Conservation (phyloP, 345 rosid genomes). For the Eucalyptus pauciflora region DNA sequence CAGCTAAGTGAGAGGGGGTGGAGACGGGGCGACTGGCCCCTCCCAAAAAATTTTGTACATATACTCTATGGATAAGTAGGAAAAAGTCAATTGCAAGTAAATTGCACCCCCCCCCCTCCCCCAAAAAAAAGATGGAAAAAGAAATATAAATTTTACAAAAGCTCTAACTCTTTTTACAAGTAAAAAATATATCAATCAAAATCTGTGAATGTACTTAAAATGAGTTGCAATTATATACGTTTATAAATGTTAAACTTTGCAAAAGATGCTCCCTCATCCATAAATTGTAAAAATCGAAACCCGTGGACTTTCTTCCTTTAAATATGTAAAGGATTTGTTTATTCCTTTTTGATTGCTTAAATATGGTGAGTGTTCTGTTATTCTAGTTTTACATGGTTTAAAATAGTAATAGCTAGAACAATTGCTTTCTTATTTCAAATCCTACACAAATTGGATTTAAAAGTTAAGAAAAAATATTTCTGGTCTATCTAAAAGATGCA, state of each 20-base stretch:
- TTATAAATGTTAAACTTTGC: too few species aligned
- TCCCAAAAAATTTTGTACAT: neutral
- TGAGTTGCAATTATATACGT: neutral
- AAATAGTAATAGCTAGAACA: neutral
- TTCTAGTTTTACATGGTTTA: neutral
- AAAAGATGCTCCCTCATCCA: neutral
- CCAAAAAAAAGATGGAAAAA: too few species aligned
- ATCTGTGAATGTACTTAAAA: neutral
- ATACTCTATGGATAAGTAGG: neutral
- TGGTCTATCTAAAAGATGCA: neutral
- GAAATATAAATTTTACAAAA: too few species aligned
- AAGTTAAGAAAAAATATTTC: neutral
- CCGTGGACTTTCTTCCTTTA: neutral
- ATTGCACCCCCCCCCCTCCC: too few species aligned
- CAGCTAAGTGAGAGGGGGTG: neutral
- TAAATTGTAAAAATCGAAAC: too few species aligned
- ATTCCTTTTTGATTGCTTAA: too few species aligned
- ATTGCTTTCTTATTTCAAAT: neutral
- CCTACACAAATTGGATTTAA: neutral
- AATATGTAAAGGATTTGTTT: neutral
- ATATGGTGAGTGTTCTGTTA: too few species aligned
- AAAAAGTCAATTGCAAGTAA: neutral
- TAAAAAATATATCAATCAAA: too few species aligned
- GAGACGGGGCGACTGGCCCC: neutral
- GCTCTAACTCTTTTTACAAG: too few species aligned